A percentile compares a stretch with the other conserved stretches of the same genome.
phyloP scores from a whole-genome alignment of 2,329 filamentous ascomycete genomes.

The Ceratocystis harringtonii region DNA sequence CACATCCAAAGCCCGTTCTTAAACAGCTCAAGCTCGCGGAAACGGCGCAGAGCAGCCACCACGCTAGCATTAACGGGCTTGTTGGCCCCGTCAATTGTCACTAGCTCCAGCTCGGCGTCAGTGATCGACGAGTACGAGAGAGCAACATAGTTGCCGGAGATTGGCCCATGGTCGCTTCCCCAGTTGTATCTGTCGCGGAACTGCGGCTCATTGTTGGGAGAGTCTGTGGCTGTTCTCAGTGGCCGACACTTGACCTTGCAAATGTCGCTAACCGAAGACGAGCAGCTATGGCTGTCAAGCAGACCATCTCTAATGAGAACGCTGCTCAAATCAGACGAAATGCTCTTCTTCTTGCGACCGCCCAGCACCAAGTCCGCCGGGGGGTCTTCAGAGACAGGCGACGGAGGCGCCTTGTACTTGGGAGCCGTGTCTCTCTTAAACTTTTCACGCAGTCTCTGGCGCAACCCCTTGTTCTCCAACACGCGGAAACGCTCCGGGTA shows the following conservation, averaged over 20 bases:
- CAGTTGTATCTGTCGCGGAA: slow-evolving; percentile 14
- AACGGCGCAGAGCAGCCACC: slow-evolving; percentile 11
- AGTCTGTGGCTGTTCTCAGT: slow-evolving; percentile 2
- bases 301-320: slow-evolving; percentile 12
- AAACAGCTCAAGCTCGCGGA: slow-evolving; percentile 15
- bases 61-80: slow-evolving; percentile 8
- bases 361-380: slow-evolving; percentile 14
- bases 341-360: slow-evolving; percentile 13
- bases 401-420: background rate
- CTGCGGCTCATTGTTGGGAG: slow-evolving; percentile 3
- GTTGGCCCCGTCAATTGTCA: slow-evolving; percentile 7
- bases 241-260: slow-evolving; percentile 9
- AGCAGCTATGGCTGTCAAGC: slow-evolving; percentile 6
- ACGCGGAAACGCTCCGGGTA: slow-evolving; percentile 13
- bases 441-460: slow-evolving; percentile 15
- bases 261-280: slow-evolving; percentile 5
- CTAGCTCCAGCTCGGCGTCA: slow-evolving; percentile 1
- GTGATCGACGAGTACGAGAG: slow-evolving; percentile 7
- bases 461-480: slow-evolving; percentile 15
- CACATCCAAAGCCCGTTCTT: slow-evolving; percentile 19
- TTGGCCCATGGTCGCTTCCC: slow-evolving; percentile 13
- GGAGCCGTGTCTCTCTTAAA: slow-evolving; percentile 10
- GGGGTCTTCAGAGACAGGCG: background rate
- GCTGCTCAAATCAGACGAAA: slow-evolving; percentile 12
- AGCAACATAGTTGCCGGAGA: slow-evolving; percentile 16